These are phyloP conservation scores for Puccinia polysora DNA, from an alignment of 1,284 basidiomycete species.

Conservation along the genomic window DNA sequence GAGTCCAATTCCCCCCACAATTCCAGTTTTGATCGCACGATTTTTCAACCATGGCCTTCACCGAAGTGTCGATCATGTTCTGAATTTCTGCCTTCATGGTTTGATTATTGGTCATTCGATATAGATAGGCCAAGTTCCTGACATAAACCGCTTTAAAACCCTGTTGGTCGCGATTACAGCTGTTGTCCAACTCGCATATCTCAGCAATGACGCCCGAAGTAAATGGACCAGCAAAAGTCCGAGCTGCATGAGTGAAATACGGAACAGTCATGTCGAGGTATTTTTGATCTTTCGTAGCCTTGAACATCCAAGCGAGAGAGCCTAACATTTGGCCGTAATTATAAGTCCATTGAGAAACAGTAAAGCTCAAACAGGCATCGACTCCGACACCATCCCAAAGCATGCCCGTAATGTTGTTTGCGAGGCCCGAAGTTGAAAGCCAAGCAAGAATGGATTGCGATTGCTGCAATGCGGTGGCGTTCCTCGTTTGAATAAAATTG, in stretches of 20 bases:
- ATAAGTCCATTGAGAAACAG: constrained; percentile 14
- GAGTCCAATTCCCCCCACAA: constrained; percentile 44
- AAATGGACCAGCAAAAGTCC: constrained; percentile 8
- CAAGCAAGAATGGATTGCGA: constrained; percentile 12
- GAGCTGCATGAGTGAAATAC: constrained; percentile 4
- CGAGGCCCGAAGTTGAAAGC: constrained; percentile 25
- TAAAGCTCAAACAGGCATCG: not conserved
- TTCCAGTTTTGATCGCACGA: constrained; percentile 39
- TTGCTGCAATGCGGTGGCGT: constrained; percentile 3
- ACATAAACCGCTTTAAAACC: constrained; percentile 42
- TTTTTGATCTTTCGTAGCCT: constrained; percentile 23
- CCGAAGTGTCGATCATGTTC: constrained; percentile 17
- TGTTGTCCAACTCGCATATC: constrained; percentile 17
- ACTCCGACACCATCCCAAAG: constrained; percentile 24
- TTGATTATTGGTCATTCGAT: not conserved
- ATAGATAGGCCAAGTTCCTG: constrained; percentile 33
- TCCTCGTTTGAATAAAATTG: constrained; percentile 25
- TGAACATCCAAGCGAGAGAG: constrained; percentile 28
- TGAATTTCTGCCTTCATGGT: constrained; percentile 13
- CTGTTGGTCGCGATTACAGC: constrained; percentile 44
- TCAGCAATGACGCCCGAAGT: constrained; percentile 40
- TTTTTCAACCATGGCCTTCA: constrained; percentile 22
- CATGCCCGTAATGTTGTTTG: constrained; percentile 3
- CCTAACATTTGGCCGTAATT: constrained; percentile 38
- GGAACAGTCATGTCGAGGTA: constrained; percentile 30